Base-by-base conservation (phyloP, 2,329 filamentous ascomycete genomes). In the Ophiostoma pallidulum region DNA sequence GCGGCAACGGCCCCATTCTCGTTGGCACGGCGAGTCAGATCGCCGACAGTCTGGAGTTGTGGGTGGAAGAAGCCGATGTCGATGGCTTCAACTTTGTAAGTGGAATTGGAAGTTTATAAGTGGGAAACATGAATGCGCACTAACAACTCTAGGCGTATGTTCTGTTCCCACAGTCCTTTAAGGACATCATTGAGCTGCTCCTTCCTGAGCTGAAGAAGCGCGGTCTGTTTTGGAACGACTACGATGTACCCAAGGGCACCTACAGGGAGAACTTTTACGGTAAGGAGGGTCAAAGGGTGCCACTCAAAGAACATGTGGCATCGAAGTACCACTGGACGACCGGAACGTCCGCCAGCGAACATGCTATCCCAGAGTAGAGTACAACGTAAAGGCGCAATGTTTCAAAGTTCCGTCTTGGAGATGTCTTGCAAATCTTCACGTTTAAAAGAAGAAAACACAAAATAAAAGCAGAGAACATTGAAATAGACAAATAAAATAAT, bases 1-100 rank as follows among this genome's bases (percentile, higher is more conserved):
- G 57, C 29, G 57, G 57, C 24, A 44, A 53, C 18, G 54, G 55
- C 2, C 50, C 55, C 19, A 48, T 51, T 31, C 20, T 81, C 3
- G 78, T 86, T 0, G 83, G 84, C 0, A 86, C 80, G 0, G 67
- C 82, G 0, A 61, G 70, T n/a, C 74, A 78, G 53, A 80, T 87
- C 1, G 83, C 80, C 0, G 82, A 87, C 58, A 72, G 74, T 31
- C 68, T 88, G 47, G 80, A 87, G 62, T 63, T 68, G 1, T 87
- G 83, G 82, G 68, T 86, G 0, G 57, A 66, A 4, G 82, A 86
- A 59, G 81, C 80, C 0, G 83, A 84, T 53, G 75, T 87, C 1
- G 83, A 87, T 58, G 83, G 83, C 0, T 88, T 88, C 63, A 88
- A 88, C 58, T 73, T 87, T 60, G 80, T 43, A 18, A 32, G 40